These are phyloP conservation scores for Coleophoma eucalyptorum DNA, from an alignment of 2,329 filamentous ascomycete species.

Conservation along the genomic window DNA sequence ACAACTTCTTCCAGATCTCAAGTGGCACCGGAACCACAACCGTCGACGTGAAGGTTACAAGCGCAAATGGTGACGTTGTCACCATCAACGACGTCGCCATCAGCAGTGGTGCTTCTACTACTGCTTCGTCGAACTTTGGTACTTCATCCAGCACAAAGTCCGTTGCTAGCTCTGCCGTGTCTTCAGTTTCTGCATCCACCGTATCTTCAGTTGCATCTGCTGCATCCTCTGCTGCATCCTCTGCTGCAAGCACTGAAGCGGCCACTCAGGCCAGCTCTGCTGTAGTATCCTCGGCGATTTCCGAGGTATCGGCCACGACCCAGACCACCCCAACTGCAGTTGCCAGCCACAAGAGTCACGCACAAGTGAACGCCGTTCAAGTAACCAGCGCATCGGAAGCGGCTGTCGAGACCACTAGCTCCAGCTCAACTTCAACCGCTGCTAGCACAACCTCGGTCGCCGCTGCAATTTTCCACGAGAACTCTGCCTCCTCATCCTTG, in stretches of 20 bases:
- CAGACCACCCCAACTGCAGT: too few species aligned
- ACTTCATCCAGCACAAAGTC: not conserved
- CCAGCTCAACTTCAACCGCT: not conserved
- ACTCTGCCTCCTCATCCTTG: not conserved
- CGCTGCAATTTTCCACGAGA: not conserved
- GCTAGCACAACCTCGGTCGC: not conserved
- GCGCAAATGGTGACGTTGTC: constrained; percentile 44
- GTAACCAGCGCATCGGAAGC: not conserved
- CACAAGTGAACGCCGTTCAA: not conserved
- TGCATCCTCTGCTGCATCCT: not conserved
- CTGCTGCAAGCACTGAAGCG: too few species aligned
- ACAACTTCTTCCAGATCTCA: constrained; percentile 60
- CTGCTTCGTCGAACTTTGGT: constrained; percentile 22
- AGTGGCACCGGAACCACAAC: constrained; percentile 50
- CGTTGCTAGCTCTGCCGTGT: not conserved
- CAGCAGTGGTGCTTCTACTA: constrained; percentile 9
- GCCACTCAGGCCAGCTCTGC: too few species aligned
- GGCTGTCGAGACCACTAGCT: not conserved
- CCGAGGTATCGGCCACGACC: too few species aligned
- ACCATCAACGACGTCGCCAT: constrained; percentile 47
- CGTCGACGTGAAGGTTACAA: constrained; percentile 54
- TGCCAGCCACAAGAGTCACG: too few species aligned
- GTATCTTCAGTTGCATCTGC: not conserved
- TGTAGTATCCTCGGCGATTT: too few species aligned
- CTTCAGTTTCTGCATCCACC: not conserved